Evolutionary conservation across 805 yeast species (phyloP).

Genomic region (Lipomyces yamadae): DNA sequence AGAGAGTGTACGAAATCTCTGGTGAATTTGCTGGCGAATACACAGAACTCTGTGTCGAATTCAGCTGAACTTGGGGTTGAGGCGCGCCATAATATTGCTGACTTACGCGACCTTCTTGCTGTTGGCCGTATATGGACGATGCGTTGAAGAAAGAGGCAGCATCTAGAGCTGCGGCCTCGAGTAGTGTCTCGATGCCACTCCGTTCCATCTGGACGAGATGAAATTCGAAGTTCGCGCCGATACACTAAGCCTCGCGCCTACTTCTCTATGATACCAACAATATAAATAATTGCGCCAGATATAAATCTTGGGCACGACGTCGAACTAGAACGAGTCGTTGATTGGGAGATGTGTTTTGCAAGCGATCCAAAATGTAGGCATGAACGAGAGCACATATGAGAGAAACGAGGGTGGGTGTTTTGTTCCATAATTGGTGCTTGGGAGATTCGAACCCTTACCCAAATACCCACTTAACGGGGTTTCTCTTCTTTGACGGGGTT

Average conservation of each 20-base stretch:
- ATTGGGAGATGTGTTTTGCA: background rate
- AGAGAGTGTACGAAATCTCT: conserved; percentile 20
- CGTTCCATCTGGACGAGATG: conserved; percentile 24
- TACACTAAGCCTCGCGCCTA: conserved; percentile 2
- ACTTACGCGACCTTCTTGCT: background rate
- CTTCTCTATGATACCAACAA: background rate
- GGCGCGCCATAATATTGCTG: background rate
- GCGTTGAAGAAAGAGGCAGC: conserved; percentile 27
- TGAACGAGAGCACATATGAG: background rate
- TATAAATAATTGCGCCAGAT: background rate
- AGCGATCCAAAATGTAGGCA: background rate
- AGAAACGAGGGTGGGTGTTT: background rate
- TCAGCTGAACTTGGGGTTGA: conserved; percentile 2
- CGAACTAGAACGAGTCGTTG: background rate
- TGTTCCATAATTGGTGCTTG: background rate
- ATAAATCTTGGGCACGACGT: background rate
- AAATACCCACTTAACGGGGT: background rate
- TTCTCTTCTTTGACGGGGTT: too few relatives aligned
- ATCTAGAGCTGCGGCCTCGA: conserved; percentile 38
- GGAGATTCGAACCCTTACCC: background rate
- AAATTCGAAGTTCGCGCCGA: conserved; percentile 5
- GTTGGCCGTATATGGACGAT: conserved; percentile 4
- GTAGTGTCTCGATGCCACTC: conserved; percentile 36
- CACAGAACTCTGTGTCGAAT: conserved; percentile 7
- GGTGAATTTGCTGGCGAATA: conserved; percentile 32